Conservation (phyloP, 495 filamentous ascomycete species). For the Ramalina intermedia region DNA sequence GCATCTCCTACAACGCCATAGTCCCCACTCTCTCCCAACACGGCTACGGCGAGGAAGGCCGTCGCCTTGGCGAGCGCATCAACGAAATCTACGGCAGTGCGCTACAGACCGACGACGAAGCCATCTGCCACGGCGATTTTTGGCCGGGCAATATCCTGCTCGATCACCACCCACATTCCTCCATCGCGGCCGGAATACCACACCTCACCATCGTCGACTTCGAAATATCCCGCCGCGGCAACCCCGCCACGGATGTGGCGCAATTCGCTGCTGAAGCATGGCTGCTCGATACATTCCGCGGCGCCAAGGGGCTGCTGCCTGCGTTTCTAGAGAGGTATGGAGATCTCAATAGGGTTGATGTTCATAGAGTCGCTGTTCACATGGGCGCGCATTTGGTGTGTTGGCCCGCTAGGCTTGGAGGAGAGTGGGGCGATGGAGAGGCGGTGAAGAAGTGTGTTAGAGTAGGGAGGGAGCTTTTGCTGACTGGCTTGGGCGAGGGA, state of each 20-base stretch:
- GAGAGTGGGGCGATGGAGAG: constrained; percentile 17
- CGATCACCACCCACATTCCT: neutral
- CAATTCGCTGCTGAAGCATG: constrained; percentile 26
- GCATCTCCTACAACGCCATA: constrained; percentile 16
- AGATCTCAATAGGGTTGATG: constrained; percentile 4
- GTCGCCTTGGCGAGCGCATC: constrained; percentile 14
- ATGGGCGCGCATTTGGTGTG: constrained; percentile 22
- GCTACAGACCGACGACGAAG: constrained; percentile 19
- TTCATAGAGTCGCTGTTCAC: constrained; percentile 19
- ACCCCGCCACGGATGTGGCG: constrained; percentile 22
- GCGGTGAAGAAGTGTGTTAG: constrained; percentile 17
- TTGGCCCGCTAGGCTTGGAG: constrained; percentile 19
- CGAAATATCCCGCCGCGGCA: constrained; percentile 23
- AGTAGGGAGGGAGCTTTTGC: constrained; percentile 15
- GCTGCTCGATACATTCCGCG: constrained; percentile 22
- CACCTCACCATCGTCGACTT: constrained; percentile 22
- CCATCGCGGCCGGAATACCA: neutral
- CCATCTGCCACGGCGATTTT: constrained; percentile 25
- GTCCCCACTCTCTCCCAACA: constrained; percentile 11
- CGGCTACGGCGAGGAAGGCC: constrained; percentile 8
- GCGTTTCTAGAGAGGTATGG: constrained; percentile 20
- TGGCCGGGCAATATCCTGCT: constrained; percentile 19
- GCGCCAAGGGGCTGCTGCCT: constrained; percentile 15
- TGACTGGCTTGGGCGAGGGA: constrained; percentile 8
- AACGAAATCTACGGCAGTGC: constrained; percentile 16